Conservation (phyloP, 2,329 filamentous ascomycete species). For the Fusarium odoratissimum region DNA sequence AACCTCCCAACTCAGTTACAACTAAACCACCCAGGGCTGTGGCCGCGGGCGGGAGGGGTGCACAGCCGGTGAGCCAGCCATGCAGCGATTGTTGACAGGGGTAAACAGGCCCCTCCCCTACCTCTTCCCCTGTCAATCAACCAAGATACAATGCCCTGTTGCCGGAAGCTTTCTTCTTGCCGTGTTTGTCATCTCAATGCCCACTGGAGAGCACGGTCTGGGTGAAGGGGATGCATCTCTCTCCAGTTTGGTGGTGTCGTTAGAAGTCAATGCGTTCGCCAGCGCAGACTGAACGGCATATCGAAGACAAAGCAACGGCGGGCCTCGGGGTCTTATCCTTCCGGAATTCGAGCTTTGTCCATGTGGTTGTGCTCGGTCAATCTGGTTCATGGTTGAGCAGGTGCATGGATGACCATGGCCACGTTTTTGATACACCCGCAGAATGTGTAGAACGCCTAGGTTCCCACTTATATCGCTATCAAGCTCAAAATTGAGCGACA, state of each 20-base stretch:
- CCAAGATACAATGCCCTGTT: conserved; percentile 2
- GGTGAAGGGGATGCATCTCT: conserved; percentile 7
- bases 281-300: neutral
- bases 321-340: conserved; percentile 14
- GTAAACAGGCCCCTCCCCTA: conserved; percentile 23
- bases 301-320: conserved; percentile 10
- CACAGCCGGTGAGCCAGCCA: conserved; percentile 43
- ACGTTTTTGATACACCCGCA: conserved; percentile 14
- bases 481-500: neutral
- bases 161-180: conserved; percentile 14
- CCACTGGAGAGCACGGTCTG: neutral
- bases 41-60: conserved; percentile 33
- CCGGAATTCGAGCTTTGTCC: neutral
- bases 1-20: conserved; percentile 5
- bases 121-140: conserved; percentile 33
- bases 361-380: conserved; percentile 15
- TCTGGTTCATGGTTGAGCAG: conserved; percentile 1
- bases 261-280: neutral
- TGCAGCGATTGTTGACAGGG: conserved; percentile 40
- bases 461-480: neutral
- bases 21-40: conserved; percentile 31
- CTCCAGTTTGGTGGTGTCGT: conserved; percentile 12
- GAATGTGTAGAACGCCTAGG: neutral
- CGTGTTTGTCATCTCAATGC: conserved; percentile 3
- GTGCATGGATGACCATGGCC: neutral